Base-by-base conservation (phyloP, 805 yeast species). In the Yamadazyma scolyti region DNA sequence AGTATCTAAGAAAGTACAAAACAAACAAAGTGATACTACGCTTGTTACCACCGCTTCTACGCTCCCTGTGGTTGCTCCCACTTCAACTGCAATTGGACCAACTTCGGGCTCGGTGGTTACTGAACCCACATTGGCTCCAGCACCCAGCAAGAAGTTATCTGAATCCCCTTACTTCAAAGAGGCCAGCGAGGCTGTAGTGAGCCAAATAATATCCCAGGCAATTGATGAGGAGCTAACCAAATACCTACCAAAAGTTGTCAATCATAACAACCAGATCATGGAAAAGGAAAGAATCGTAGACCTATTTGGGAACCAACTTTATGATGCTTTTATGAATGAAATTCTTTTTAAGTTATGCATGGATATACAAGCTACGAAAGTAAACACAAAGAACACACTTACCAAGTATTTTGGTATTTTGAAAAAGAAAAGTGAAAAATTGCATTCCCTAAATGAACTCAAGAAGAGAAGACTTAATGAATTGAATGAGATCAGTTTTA, bases 321-420 rank as follows among this genome's bases (percentile, higher is more conserved):
- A 61, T 39, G 47, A 53, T 11, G 84, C 89, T 0, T 79, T 83
- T 43, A 46, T 84, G 24, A 66, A 72, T 25, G 89, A 82, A 41
- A 61, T 71, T 22, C 48, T 74, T 0, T 75, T 66, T 44, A 52
- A 70, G 22, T 50, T 58, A 3, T 53, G 62, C 0, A 45, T 70
- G 24, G 70, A 70, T 17, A 48, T 61, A 2, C 53, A 57, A 26
- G 82, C 93, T 0, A 68, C 61, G n/a, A 19, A 38, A 1, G 49
- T 64, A 25, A 50, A 69, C 25, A 42, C 56, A 1, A 44, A 32
- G 6, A 44, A 43, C 2, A 29, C 75, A 16, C 66, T 64, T 36
- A 42, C 30, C 13, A 39, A 27, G 2, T 34, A 49, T 1, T 44
- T 78, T 3, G 39, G 36, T 16, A 54, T 42, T 15, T 42, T 82